Conservation (phyloP, 139 green algal species). For the Micractinium conductrix region DNA sequence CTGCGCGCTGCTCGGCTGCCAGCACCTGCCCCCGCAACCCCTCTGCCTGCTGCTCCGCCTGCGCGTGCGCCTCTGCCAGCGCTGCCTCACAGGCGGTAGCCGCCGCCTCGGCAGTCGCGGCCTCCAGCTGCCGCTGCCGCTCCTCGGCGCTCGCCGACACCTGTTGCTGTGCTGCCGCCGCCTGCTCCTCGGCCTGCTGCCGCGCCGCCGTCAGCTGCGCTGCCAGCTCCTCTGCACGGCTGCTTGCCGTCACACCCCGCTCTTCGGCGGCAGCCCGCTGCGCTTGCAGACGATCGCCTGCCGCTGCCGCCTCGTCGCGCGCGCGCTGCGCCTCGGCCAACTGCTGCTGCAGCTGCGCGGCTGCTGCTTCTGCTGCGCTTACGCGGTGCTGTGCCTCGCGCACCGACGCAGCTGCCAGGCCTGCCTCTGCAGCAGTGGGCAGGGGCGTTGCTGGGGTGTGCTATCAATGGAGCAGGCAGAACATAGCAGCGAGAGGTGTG, state of each 20-base stretch:
- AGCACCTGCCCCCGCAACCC: not conserved
- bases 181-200: constrained; percentile 2
- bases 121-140: not conserved
- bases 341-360: constrained; percentile 1
- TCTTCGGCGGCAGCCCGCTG: constrained; percentile 9
- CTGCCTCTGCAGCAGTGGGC: not conserved
- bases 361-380: not conserved
- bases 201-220: not conserved
- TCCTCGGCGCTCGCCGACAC: not conserved
- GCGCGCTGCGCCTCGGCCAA: constrained; percentile 1
- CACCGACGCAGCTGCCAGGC: constrained; percentile 8
- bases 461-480: no score
- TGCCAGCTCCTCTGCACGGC: not conserved
- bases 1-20: not conserved
- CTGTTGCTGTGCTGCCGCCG: not conserved
- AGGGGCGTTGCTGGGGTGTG: no score
- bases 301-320: not conserved
- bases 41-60: not conserved
- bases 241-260: not conserved
- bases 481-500: no score
- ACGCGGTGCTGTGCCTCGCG: constrained; percentile 22
- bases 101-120: not conserved
- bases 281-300: not conserved
- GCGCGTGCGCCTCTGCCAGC: not conserved
- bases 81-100: not conserved